Percentiles rank a stretch among this genome's conserved stretches.
Conservation (phyloP, 2,329 filamentous ascomycete species). For the Neonectria ditissima region DNA sequence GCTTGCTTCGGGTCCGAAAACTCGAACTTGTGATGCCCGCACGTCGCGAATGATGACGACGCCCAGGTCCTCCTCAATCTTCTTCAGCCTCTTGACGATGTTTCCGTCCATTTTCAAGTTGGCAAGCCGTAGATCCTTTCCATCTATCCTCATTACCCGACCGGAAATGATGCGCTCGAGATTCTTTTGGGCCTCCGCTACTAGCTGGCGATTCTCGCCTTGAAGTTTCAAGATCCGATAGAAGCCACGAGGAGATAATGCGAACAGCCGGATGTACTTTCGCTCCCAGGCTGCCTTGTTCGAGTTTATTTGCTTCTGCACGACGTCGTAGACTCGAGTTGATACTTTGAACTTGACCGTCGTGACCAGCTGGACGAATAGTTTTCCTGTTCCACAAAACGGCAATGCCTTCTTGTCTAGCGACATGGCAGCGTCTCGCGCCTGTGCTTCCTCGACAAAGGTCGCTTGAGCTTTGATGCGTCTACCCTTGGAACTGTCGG, state of each 20-base stretch:
- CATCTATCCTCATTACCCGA: conserved; percentile 12
- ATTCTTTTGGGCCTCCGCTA: conserved; percentile 16
- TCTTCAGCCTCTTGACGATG: neutral
- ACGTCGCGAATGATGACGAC: conserved; percentile 27
- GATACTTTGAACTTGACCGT: conserved; percentile 55
- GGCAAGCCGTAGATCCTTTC: conserved; percentile 16
- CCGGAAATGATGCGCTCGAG: conserved; percentile 22
- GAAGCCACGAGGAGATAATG: conserved; percentile 33
- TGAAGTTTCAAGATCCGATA: conserved; percentile 25
- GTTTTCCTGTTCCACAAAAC: conserved; percentile 46
- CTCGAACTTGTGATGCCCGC: conserved; percentile 15
- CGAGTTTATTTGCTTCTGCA: conserved; percentile 45
- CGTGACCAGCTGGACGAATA: conserved; percentile 53
- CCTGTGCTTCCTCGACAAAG: conserved; percentile 54
- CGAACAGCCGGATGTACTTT: conserved; percentile 30
- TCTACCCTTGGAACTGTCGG: conserved; percentile 42
- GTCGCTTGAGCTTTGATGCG: conserved; percentile 54
- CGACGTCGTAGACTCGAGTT: conserved; percentile 47
- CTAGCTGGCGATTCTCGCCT: conserved; percentile 12
- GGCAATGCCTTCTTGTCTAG: conserved; percentile 49
- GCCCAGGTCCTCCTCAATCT: conserved; percentile 12
- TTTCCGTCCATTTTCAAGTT: conserved; percentile 1
- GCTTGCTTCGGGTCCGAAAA: conserved; percentile 13
- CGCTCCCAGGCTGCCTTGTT: conserved; percentile 46
- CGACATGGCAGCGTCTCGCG: conserved; percentile 47